These are phyloP conservation scores for Trypanosoma theileri DNA, from an alignment of 208 protist genomes.

Conservation along the genomic window DNA sequence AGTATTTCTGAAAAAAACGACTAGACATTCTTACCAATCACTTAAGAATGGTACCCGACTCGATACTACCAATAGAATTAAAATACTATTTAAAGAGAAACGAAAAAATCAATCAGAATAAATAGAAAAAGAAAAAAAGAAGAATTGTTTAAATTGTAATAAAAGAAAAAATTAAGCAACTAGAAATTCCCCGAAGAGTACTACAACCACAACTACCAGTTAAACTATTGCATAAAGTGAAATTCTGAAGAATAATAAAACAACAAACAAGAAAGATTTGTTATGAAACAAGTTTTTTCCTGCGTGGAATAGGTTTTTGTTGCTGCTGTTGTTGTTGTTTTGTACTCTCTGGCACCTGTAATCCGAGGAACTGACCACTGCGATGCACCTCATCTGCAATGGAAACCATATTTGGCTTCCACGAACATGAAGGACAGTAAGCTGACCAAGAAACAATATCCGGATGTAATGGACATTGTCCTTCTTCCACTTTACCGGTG, in stretches of 20 bases:
- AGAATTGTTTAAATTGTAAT: too few relatives aligned
- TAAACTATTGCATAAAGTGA: too few relatives aligned
- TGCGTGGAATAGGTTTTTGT: conserved; percentile 40
- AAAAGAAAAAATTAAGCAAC: conserved; percentile 6
- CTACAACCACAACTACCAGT: too few relatives aligned
- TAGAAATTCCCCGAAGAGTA: background rate
- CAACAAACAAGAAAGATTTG: background rate
- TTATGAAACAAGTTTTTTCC: conserved; percentile 53
- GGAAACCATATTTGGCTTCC: conserved; percentile 52
- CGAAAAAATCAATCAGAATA: background rate
- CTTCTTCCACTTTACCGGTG: conserved; percentile 62
- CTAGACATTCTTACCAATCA: conserved; percentile 49
- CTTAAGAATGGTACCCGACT: background rate
- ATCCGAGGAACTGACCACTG: conserved; percentile 63
- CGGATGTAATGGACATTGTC: conserved; percentile 65
- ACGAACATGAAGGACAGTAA: conserved; percentile 66
- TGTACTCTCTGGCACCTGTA: conserved; percentile 26
- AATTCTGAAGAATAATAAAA: background rate
- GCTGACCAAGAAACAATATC: conserved; percentile 46
- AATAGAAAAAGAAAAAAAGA: too few relatives aligned
- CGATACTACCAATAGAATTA: background rate
- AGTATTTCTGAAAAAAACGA: conserved; percentile 82
- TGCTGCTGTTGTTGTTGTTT: conserved; percentile 6
- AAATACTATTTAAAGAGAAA: conserved; percentile 1
- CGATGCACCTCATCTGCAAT: conserved; percentile 39